These are phyloP conservation scores for Pisolithus sp. DNA, from an alignment of 768 basidiomycete genomes.

Conservation along the genomic window DNA sequence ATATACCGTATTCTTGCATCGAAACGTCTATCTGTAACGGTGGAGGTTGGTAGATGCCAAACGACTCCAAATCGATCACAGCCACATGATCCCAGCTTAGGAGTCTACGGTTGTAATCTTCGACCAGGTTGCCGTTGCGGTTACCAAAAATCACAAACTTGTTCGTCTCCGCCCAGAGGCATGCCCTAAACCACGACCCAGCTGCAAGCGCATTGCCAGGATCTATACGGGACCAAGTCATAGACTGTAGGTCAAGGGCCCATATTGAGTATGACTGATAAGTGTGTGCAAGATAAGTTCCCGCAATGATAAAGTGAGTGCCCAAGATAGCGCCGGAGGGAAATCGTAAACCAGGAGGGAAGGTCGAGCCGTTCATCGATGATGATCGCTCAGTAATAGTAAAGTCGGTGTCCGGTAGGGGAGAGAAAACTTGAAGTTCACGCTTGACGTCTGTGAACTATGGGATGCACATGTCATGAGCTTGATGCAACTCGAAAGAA, in stretches of 20 bases:
- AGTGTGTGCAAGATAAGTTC: slow-evolving; percentile 90
- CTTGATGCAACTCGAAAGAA: background rate
- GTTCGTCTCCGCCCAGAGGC: slow-evolving; percentile 79
- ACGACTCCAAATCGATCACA: slow-evolving; percentile 86
- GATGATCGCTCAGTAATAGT: slow-evolving; percentile 74
- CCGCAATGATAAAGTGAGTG: slow-evolving; percentile 86
- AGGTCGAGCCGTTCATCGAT: slow-evolving; percentile 72
- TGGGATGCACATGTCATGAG: slow-evolving; percentile 7
- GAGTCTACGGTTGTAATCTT: slow-evolving; percentile 87
- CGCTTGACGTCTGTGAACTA: slow-evolving; percentile 94
- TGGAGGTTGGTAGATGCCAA: slow-evolving; percentile 92
- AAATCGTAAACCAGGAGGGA: slow-evolving; percentile 94
- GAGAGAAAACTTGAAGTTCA: slow-evolving; percentile 88
- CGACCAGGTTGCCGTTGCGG: slow-evolving; percentile 77
- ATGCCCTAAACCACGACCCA: slow-evolving; percentile 94
- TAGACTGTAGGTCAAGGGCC: slow-evolving; percentile 80
- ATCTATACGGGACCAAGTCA: slow-evolving; percentile 86
- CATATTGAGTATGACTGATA: slow-evolving; percentile 96
- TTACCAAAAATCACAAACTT: slow-evolving; percentile 91
- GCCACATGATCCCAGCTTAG: slow-evolving; percentile 91
- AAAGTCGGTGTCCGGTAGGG: slow-evolving; percentile 69
- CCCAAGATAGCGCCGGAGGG: slow-evolving; percentile 92
- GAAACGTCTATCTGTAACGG: slow-evolving; percentile 53
- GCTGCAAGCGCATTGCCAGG: slow-evolving; percentile 77
- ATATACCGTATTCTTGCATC: slow-evolving; percentile 81